Base-by-base conservation (phyloP, 164 flowering plant genomes). In the Stephania yunnanensis region DNA sequence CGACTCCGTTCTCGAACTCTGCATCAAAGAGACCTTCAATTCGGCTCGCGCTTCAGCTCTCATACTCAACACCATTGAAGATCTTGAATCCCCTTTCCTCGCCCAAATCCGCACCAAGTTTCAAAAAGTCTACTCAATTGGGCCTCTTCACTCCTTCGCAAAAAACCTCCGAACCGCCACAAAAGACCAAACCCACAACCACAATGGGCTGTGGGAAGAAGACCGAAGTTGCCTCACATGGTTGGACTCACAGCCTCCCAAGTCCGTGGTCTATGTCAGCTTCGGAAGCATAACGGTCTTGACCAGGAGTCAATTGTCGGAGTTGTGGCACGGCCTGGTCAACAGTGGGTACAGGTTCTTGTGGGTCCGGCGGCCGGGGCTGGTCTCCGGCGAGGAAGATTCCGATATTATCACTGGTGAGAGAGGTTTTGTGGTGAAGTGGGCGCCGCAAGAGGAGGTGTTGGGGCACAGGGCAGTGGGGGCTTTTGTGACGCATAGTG, bases 51-150 rank as follows among this genome's bases (percentile, higher is more conserved):
- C 87, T 0, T 67, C 75, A 2, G 83, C 73, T 6, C 76, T 80
- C 68, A 80, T 87, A 10, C 75, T 87, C 74, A 86, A 87, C 84
- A 86, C 86, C 1, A 83, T 83, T 31, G 87, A 87, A 48, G 84
- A 82, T 1, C 79, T 87, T 0, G 90, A 86, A 69, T 81, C 73
- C 5, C 80, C 86, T 0, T 48, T 80, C 0, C 77, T 85, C 46
- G 66, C 78, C 45, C 81, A 78, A 2, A 76, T 83, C 8, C 75
- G 82, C n/a, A 8, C 71, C 15, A 68, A 55, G 6, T 76, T 63
- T 30, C 84, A 83, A 0, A 83, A 79, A 6, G n/a, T 80, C 42
- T 87, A 82, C 80, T 31, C 85, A 6, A 70, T 88, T 5, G 91
- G 91, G 8, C 91, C 91, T 5, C 79, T 85, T 52, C 86, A 84